Percentiles rank a stretch among this genome's conserved stretches.
Conservation (phyloP, 192 early-diverging fungal species). For the Entomortierella beljakovae region DNA sequence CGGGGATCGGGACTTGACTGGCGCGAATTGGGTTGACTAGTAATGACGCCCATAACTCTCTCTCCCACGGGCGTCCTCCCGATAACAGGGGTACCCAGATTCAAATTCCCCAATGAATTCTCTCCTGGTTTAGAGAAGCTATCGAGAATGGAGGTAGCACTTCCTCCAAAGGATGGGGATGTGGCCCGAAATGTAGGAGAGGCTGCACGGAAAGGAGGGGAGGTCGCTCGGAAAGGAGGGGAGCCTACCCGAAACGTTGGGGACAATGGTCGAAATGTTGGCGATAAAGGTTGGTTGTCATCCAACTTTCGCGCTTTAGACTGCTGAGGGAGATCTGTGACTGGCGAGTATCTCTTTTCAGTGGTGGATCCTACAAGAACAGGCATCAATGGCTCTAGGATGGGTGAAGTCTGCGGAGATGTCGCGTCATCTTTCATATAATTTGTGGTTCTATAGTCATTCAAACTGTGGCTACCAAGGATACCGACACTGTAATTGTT, state of each 20-base stretch:
- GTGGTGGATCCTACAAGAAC: background rate
- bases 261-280: slow-evolving; percentile 4
- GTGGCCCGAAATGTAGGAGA: slow-evolving; percentile 9
- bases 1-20: slow-evolving; percentile 39
- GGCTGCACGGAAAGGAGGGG: background rate
- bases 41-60: slow-evolving; percentile 47
- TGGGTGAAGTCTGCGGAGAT: slow-evolving; percentile 38
- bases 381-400: slow-evolving; percentile 26
- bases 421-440: slow-evolving; percentile 17
- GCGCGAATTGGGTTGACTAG: slow-evolving; percentile 31
- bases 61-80: slow-evolving; percentile 25
- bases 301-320: slow-evolving; percentile 38
- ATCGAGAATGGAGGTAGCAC: slow-evolving; percentile 33
- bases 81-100: slow-evolving; percentile 22
- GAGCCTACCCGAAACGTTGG: background rate
- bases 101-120: slow-evolving; percentile 36
- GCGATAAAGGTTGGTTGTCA: slow-evolving; percentile 22
- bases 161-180: slow-evolving; percentile 17
- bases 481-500: background rate
- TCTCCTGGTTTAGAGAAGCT: slow-evolving; percentile 45
- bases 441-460: slow-evolving; percentile 17
- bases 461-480: background rate
- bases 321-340: slow-evolving; percentile 7
- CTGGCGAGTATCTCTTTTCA: slow-evolving; percentile 41
- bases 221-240: slow-evolving; percentile 3